Percentiles rank a stretch among this genome's conserved stretches.
Evolutionary conservation across 2,329 filamentous ascomycete genomes (phyloP).

Genomic region (Botrytis pseudocinerea): DNA sequence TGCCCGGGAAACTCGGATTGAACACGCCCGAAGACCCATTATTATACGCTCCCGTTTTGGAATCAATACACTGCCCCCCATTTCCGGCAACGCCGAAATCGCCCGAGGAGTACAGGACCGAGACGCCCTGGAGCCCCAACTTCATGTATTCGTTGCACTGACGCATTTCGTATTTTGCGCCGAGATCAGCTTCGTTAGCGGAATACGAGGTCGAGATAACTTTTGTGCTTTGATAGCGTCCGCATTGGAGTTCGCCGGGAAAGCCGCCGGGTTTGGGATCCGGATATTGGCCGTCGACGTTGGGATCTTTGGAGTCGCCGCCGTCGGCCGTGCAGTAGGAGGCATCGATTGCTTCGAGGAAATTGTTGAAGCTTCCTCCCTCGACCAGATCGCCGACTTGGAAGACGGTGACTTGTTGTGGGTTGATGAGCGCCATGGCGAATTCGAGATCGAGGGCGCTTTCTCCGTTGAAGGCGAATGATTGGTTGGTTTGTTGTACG

Average conservation of each 20-base stretch:
- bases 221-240: background rate
- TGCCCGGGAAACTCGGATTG: background rate
- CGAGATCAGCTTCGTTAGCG: background rate
- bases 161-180: background rate
- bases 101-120: background rate
- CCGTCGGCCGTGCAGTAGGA: background rate
- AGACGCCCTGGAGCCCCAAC: background rate
- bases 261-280: background rate
- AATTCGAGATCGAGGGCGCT: background rate
- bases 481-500: background rate
- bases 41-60: background rate
- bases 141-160: background rate
- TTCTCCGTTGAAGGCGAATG: background rate
- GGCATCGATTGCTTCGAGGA: background rate
- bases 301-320: background rate
- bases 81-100: background rate
- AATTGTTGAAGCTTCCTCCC: background rate
- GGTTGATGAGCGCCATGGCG: background rate
- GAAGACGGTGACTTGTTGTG: background rate
- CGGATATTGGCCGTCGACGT: background rate
- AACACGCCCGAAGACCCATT: background rate
- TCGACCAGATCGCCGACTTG: background rate
- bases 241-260: background rate
- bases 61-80: background rate
- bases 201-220: background rate